Evolutionary conservation across 2,329 filamentous ascomycete genomes (phyloP), one percentile per base, ranked within the genome.

Genomic region (Monilinia fructicola): DNA sequence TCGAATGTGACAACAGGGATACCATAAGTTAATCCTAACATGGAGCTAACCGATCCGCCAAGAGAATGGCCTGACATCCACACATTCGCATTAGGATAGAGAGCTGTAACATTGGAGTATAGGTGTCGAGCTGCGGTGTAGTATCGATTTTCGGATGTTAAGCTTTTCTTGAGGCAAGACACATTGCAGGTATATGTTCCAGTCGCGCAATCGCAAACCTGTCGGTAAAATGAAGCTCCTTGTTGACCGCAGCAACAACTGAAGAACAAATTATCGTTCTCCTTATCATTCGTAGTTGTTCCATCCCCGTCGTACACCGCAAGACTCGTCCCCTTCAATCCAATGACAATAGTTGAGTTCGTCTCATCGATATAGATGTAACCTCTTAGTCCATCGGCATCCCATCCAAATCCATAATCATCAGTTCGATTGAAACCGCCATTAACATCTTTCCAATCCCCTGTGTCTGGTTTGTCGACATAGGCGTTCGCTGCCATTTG

Each of bases 251-350:
- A 99, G 78, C 95, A 99, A 80, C 95, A 99, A 76, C 93, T 96
- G 80, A 97, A 97, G 79, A 96, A 97, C 12, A 99, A 83, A 76
- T 99, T 99, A 79, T 99, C 95, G 77, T 98, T 99, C 74, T 93
- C 83, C 80, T 99, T 99, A 80, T 99, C 95, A 72, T 97, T 97
- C 35, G 93, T 96, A 0, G 94, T 98, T 1, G 95, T 98, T 62
- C 93, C 94, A 48, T 94, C 91, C n/a, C 95, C 95, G 77, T 98
- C 94, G 76, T 97, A 98, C 4, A 98, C 88, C 16, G 95, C 94
- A 2, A 90, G 87, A 1, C 89, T 91, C 0, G 93, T 97, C 64
- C 94, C 95, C 79, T 99, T 99, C 66, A 99, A 79, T 6, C 92
- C 93, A 70, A 98, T 95, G 53, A 98, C 88, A 64, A 98, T 84